Conservation (phyloP, 1,284 basidiomycete genomes). For the Rhodotorula sp. region DNA sequence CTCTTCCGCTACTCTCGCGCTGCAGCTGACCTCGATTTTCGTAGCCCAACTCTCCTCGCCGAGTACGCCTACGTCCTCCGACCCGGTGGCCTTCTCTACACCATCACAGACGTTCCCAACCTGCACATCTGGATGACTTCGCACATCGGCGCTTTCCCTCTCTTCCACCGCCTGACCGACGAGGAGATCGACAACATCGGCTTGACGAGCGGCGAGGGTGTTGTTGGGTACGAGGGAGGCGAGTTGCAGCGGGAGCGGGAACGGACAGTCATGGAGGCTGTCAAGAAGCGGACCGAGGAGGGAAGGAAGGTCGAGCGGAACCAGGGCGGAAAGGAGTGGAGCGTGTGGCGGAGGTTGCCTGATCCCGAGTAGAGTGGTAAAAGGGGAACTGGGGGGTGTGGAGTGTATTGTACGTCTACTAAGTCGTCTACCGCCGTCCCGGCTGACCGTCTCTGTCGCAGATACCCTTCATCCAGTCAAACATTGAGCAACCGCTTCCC, state of each 20-base stretch:
- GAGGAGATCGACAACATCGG: conserved; percentile 59
- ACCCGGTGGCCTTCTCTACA: conserved; percentile 92
- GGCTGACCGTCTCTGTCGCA: not conserved
- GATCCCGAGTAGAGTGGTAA: conserved; percentile 28
- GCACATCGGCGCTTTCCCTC: conserved; percentile 79
- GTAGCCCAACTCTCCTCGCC: conserved; percentile 73
- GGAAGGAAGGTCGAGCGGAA: conserved; percentile 96
- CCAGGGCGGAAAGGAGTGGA: conserved; percentile 61
- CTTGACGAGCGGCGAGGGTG: conserved; percentile 31
- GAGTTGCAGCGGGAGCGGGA: conserved; percentile 56
- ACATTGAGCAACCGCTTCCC: conserved; percentile 4
- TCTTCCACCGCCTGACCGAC: conserved; percentile 78
- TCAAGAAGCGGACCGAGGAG: conserved; percentile 85
- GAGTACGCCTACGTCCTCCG: conserved; percentile 89
- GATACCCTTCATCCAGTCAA: not conserved
- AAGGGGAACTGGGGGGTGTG: not conserved
- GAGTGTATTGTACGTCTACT: too few species aligned
- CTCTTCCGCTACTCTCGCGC: not conserved
- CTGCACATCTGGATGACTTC: conserved; percentile 93
- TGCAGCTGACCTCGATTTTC: not conserved
- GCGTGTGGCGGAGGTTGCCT: conserved; percentile 36
- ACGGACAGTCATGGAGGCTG: conserved; percentile 68
- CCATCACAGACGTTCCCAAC: conserved; percentile 94
- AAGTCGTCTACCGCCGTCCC: not conserved
- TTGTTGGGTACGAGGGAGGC: conserved; percentile 22